Base-by-base conservation (phyloP, 177 flowering plant species). In the Vitis hybrid region DNA sequence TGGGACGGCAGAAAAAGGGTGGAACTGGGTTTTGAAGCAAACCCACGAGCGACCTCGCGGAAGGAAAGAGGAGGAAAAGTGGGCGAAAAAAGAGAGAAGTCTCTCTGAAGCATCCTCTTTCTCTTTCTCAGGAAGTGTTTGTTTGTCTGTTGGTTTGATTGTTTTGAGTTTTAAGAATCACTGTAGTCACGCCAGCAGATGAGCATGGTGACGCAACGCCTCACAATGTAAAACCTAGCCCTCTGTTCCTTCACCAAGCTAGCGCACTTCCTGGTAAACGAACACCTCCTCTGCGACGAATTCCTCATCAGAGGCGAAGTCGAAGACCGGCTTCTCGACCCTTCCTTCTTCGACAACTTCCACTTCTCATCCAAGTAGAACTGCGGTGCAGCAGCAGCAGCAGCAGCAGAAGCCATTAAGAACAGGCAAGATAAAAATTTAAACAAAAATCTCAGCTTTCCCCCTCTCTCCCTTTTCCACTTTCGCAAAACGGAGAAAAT, bases 141-240 rank as follows among this genome's bases (percentile, higher is more conserved):
- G 48, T 5, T 39, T 39, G 48, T 39, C 5, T 39, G 48, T 5
- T 39, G 5, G 48, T 39, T 39, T 39, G 48, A 39, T 5, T 39
- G 48, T 5, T 8, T 8, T 39, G 62, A 60, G 62, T 3, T 10
- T 60, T 0, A 60, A 0, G 62, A 60, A 60, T 60, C 62, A 31
- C 59, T 45, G 75, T 83, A 88, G 6, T 91, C 92, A 0, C 80
- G 76, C 94, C 90, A 93, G 80, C 98, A 93, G 62, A 93, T 77
- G 62, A 93, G 93, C 94, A 93, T 93, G 19, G 90, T 86, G 12
- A 90, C 93, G 64, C 97, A 92, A 13, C 95, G 84, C 66, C 92
- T 71, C 87, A 92, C 80, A 76, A 92, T 90, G 77, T 93, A 93
- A 75, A 91, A 89, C 69, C 90, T 75, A 2, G 97, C 94, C 14